Base-by-base conservation (phyloP, 441 rosid species). In the Biscutella laevigata region DNA sequence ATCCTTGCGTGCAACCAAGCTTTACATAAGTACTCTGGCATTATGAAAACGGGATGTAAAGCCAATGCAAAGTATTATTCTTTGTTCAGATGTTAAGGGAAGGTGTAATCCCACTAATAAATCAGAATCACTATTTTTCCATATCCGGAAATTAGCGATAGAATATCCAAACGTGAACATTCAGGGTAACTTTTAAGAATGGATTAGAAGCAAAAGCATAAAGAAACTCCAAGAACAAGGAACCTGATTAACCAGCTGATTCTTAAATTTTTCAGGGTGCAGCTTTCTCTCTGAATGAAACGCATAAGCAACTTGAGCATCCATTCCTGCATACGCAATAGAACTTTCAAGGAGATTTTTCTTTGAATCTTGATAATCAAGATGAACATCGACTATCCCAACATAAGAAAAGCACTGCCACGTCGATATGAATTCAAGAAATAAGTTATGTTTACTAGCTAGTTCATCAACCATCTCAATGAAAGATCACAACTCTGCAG, bases 1-100 rank as follows among this genome's bases (percentile, higher is more conserved):
- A 87, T 47, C 95, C 98, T 78, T 87, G 98, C 9, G 95, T 84
- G 53, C 90, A 81, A 46, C 86, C 94, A 70, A 87, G 98, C 81
- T 72, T 91, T 34, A 80, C 75, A 61, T 90, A 90, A 5, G 94
- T 81, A 62, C 81, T 77, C 96, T 91, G 76, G 40, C 10, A 39
- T 24, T 45, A 11, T 17, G 49, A 30, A 39, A 47, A 44, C 7
- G 8, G 22, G 64, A 50, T 4, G 40, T 47, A 37, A 45, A 20
- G 50, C 35, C 55, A 47, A 33, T 50, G 37, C 35, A 36, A 45
- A 48, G 15, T 33, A 34, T 12, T 7, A 38, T 25, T 29, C 16
- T 1, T 38, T 33, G 45, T 25, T 41, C 8, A 50, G 58, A 35
- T 14, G 7, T 35, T 14, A 22, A 47, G n/a, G 16, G 16, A 43